Evolutionary conservation across 83 land plant species (phyloP).

Genomic region (Picea engelmannii): DNA sequence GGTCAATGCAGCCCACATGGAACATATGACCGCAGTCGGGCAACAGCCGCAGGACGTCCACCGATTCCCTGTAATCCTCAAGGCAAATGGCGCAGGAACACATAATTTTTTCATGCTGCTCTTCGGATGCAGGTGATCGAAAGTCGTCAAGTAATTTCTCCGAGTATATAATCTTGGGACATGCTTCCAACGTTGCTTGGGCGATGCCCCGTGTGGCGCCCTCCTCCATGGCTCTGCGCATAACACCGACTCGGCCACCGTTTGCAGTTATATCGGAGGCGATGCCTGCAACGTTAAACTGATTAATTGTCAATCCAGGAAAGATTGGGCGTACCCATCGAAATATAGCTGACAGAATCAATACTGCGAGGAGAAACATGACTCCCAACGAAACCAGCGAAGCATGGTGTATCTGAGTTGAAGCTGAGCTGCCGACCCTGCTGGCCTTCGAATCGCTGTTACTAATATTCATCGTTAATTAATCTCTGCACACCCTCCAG

Average conservation of each 20-base stretch:
- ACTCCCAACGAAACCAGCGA: neutral
- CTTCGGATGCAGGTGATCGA: neutral
- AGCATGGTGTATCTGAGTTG: too few species aligned
- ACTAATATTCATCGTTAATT: too few species aligned
- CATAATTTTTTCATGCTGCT: neutral
- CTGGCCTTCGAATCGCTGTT: too few species aligned
- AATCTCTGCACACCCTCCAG: too few species aligned
- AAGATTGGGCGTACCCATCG: neutral
- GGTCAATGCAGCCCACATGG: constrained; percentile 21
- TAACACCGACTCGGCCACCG: too few species aligned
- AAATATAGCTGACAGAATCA: neutral
- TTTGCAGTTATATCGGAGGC: too few species aligned
- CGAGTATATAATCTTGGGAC: neutral
- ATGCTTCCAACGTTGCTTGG: neutral
- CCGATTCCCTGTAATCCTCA: neutral
- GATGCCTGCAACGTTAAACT: too few species aligned
- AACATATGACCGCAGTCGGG: constrained; percentile 21
- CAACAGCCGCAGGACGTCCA: constrained; percentile 13
- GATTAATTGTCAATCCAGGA: neutral
- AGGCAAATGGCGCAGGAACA: neutral
- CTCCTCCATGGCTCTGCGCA: neutral
- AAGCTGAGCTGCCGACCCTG: too few species aligned
- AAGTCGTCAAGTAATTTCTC: neutral
- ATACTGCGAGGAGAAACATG: neutral
- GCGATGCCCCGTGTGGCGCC: neutral